Evolutionary conservation across 2,329 filamentous ascomycete species (phyloP), one percentile per base, ranked within the genome.

Genomic region (Claviceps purpurea): DNA sequence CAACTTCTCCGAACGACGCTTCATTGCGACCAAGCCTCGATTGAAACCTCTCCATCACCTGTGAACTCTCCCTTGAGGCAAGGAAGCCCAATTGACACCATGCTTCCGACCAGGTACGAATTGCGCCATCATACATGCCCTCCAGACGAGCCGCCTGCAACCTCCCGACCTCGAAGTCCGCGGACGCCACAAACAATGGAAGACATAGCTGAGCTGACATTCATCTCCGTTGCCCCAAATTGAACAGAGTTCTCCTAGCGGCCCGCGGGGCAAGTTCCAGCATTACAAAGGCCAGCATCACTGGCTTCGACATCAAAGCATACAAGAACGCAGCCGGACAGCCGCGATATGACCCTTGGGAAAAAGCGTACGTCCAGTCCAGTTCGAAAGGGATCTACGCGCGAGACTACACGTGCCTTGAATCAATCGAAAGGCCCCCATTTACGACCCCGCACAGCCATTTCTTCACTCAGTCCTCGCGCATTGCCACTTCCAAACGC

Each of bases 301-400:
- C 91, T 63, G 91, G 91, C 72, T 97, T 97, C 78, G 85, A 93
- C 74, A 78, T 89, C 64, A 81, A 81, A 67, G 85, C 87, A 70
- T 84, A 90, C 70, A 86, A 82, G 66, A 81, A 79, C 57, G 77
- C 89, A 46, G 75, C 87, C 60, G 80, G 81, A 57, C 77, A 71
- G 58, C 74, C 75, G 53, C 70, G 72, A 67, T 80, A 83, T 68
- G 82, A 85, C 59, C 82, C 82, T 47, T 85, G 82, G 82, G 79
- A 80, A 66, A 70, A 74, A 73, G 65, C 68, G 82, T 85, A 57
- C 68, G 79, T 79, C 54, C 24, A 40, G 16, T 16, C 16, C 22
- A 26, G 26, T 20, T 22, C 38, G 41, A 46, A 34, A 40, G 16
- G 22, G 8, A 26, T 10, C 14, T 18, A 42, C 8, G 16, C 18